These are phyloP conservation scores for Sambucus nigra DNA, from an alignment of 129 eudicot genomes.

Conservation along the genomic window DNA sequence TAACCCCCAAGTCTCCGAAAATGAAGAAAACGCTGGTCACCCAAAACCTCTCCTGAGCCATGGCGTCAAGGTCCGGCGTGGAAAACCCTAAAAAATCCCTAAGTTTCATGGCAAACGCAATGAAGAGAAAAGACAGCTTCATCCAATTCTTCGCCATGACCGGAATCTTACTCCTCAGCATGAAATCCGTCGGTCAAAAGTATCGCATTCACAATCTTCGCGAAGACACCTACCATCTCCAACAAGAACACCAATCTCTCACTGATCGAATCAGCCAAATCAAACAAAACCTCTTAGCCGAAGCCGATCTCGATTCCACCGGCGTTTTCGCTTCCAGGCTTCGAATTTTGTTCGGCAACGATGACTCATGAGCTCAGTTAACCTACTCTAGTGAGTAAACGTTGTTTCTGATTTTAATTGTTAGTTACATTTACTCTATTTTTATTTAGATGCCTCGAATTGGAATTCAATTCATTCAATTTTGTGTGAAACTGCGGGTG, in stretches of 20 bases:
- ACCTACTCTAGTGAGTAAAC: background rate
- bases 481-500: too few relatives aligned
- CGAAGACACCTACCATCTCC: conserved; percentile 44
- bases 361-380: conserved; percentile 7
- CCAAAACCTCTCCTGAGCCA: too few relatives aligned
- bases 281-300: conserved; percentile 43
- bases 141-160: conserved; percentile 77
- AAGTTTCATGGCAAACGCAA: conserved; percentile 45
- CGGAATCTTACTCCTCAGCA: conserved; percentile 56
- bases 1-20: too few relatives aligned
- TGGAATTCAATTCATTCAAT: too few relatives aligned
- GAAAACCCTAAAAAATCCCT: conserved; percentile 23
- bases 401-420: too few relatives aligned
- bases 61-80: conserved; percentile 34
- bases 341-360: conserved; percentile 43
- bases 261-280: conserved; percentile 36
- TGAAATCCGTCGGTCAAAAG: conserved; percentile 61
- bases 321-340: conserved; percentile 53
- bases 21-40: too few relatives aligned
- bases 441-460: too few relatives aligned
- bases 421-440: too few relatives aligned
- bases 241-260: conserved; percentile 35
- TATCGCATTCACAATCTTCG: conserved; percentile 53
- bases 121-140: conserved; percentile 51
- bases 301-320: conserved; percentile 46